Conservation (phyloP, 2,329 filamentous ascomycete genomes). For the Orbilia brochopaga region DNA sequence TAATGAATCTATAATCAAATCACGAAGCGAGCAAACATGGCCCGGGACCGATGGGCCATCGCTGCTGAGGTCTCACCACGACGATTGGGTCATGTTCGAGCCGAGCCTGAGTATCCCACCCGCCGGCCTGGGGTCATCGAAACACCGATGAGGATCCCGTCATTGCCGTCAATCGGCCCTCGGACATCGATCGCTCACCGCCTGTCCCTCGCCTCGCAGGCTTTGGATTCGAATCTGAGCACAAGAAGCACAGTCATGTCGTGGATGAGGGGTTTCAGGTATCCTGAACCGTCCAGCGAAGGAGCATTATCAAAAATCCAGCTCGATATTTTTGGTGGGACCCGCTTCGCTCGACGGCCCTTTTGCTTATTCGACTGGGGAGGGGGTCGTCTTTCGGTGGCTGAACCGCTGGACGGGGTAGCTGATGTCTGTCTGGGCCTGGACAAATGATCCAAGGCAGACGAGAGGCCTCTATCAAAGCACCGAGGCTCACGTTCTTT, state of each 20-base stretch:
- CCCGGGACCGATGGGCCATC: slow-evolving; percentile 5
- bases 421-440: slow-evolving; percentile 41
- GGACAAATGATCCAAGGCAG: slow-evolving; percentile 48
- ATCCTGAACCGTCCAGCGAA: slow-evolving; percentile 34
- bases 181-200: slow-evolving; percentile 26
- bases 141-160: slow-evolving; percentile 1
- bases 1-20: slow-evolving; percentile 9
- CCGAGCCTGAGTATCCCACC: slow-evolving; percentile 5
- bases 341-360: slow-evolving; percentile 6
- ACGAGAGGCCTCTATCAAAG: slow-evolving; percentile 18
- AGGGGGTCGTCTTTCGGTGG: slow-evolving; percentile 45
- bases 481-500: slow-evolving; percentile 5
- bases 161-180: slow-evolving; percentile 1
- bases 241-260: neutral
- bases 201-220: slow-evolving; percentile 4
- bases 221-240: slow-evolving; percentile 3
- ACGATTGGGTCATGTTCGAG: slow-evolving; percentile 40
- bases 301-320: slow-evolving; percentile 28
- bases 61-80: neutral
- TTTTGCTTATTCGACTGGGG: slow-evolving; percentile 41
- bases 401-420: slow-evolving; percentile 50
- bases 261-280: slow-evolving; percentile 24
- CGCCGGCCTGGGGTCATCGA: slow-evolving; percentile 5
- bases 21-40: slow-evolving; percentile 2
- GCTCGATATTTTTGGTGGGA: slow-evolving; percentile 29